Conservation (phyloP, 805 yeast genomes). For the Kodamaea laetipori region DNA sequence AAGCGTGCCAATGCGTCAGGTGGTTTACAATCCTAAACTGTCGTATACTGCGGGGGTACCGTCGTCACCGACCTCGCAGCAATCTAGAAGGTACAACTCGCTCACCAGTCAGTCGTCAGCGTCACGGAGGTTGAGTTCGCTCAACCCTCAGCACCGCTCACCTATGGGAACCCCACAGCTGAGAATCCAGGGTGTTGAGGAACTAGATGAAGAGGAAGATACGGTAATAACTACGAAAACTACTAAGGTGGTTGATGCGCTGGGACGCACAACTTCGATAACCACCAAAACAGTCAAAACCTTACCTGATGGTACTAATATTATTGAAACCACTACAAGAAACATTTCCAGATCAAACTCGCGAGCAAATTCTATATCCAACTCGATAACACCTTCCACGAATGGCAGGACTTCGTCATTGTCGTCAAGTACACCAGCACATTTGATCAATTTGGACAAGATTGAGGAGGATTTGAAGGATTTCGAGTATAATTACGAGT, state of each 20-base stretch:
- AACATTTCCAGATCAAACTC: slow-evolving; percentile 39
- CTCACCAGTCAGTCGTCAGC: slow-evolving; percentile 10
- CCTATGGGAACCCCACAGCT: slow-evolving; percentile 1
- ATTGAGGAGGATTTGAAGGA: slow-evolving; percentile 47
- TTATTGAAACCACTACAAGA: slow-evolving; percentile 45
- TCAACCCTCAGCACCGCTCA: slow-evolving; percentile 10
- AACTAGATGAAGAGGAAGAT: slow-evolving; percentile 23
- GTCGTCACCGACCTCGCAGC: slow-evolving; percentile 1
- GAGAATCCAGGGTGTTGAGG: slow-evolving; percentile 8
- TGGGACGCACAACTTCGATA: slow-evolving; percentile 41
- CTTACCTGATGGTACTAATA: slow-evolving; percentile 45
- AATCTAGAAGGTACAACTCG: slow-evolving; percentile 10
- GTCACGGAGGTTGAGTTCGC: slow-evolving; percentile 7
- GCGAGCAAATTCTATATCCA: slow-evolving; percentile 35
- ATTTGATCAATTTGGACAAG: slow-evolving; percentile 32
- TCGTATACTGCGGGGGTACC: slow-evolving; percentile 38
- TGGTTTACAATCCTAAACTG: slow-evolving; percentile 41
- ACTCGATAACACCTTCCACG: slow-evolving; percentile 27
- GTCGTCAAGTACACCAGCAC: slow-evolving; percentile 18
- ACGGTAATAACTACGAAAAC: slow-evolving; percentile 43
- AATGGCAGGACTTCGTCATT: slow-evolving; percentile 23
- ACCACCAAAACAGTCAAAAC: slow-evolving; percentile 41
- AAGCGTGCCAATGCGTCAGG: slow-evolving; percentile 37
- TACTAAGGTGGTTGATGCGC: slow-evolving; percentile 42
- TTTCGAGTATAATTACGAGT: slow-evolving; percentile 43